Base-by-base conservation (phyloP, 129 eudicot species). In the Daucus carota region DNA sequence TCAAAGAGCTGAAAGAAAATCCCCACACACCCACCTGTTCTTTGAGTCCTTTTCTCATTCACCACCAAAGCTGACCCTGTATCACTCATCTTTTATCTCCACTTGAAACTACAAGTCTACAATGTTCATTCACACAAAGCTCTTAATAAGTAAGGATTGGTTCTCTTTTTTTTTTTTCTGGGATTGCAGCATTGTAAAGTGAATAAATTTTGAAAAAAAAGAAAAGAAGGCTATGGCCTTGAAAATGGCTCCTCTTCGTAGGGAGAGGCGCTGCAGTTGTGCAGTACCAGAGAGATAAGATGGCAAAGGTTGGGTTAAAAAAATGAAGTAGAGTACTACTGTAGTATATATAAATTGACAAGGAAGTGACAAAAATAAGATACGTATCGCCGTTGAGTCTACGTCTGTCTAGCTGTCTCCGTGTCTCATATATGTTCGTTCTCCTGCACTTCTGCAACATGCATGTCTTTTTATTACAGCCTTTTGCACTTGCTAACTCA, bases 1-100 rank as follows among this genome's bases (percentile, higher is more conserved):
- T 94, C 98, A 75, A 94, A 87, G 38, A 94, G 88, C 71, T 94
- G 96, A 76, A 86, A 94, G 84, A 94, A 89, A 67, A 91, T 85
- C 24, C 96, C 96, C 32, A 91, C 97, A 72, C 96, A 91, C 2
- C 98, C 98, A 34, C 96, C 97, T 26, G 82, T 81, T 67, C 76
- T 86, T 24, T 89, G 85, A 75, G 84, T 78, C 47, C 75, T 81
- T 43, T 86, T 89, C 78, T 94, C 97, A 22, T 77, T 63, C 67
- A 94, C 73, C 28, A 96, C 96, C 50, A 94, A 79, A 24, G 97
- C 81, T 63, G 88, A 72, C 67, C 71, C 81, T 41, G 65, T 66
- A 12, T 92, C 92, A 85, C 80, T 85, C 97, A 87, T 88, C 73
- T 73, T 78, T 63, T 31, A 26, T 31, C 68, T 62, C 80, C 85